Conservation (phyloP, 177 flowering plant species). For the Vitis hybrid region DNA sequence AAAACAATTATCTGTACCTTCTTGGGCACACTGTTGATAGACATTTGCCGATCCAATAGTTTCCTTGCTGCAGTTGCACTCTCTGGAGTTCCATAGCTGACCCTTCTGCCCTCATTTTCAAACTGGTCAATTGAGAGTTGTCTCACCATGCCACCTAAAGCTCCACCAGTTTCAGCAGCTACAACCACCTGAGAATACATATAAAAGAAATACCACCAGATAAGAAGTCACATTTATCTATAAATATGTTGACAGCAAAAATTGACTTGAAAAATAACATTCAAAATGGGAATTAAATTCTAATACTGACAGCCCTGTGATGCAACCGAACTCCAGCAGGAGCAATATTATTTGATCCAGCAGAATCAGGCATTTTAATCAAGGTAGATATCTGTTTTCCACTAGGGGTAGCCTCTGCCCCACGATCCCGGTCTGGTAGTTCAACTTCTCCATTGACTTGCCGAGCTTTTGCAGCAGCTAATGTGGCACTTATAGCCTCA, state of each 20-base stretch:
- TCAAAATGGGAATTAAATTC: conserved; percentile 2
- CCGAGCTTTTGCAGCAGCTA: conserved; percentile 98
- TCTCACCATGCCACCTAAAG: conserved; percentile 98
- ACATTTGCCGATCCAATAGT: conserved; percentile 92
- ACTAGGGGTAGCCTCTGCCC: conserved; percentile 93
- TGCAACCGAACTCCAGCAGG: conserved; percentile 86
- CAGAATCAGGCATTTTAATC: conserved; percentile 73
- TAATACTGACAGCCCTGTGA: conserved; percentile 88
- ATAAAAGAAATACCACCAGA: neutral
- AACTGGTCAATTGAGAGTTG: conserved; percentile 90
- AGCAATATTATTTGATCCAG: conserved; percentile 45
- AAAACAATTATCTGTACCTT: conserved; percentile 51
- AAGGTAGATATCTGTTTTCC: conserved; percentile 68
- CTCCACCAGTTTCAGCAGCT: conserved; percentile 98
- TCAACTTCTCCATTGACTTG: conserved; percentile 95
- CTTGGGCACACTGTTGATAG: conserved; percentile 93
- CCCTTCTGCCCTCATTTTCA: conserved; percentile 90
- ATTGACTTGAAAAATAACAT: neutral
- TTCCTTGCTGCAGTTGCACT: conserved; percentile 97
- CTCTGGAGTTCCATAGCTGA: conserved; percentile 98
- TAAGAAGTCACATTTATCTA: neutral
- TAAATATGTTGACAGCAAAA: neutral
- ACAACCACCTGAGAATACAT: conserved; percentile 72
- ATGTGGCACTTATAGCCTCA: conserved; percentile 92
- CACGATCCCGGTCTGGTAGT: conserved; percentile 83